Conservation (phyloP, 306 rosid genomes). For the Cucumis melo region DNA sequence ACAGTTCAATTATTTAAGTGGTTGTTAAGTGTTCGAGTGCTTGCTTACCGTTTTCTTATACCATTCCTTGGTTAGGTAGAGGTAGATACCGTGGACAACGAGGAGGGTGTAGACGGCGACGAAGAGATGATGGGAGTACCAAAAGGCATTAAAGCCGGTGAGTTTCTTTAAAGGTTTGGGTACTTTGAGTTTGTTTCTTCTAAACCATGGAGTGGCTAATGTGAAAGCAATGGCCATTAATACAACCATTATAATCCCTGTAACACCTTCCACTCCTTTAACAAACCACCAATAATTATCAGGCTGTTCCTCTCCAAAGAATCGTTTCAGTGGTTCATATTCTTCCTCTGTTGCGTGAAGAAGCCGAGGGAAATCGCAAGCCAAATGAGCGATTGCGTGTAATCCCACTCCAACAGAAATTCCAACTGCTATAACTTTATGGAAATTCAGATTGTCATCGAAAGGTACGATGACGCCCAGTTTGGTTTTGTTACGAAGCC, state of each 20-base stretch:
- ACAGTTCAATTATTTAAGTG: too few relatives aligned
- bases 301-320: constrained; percentile 38
- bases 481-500: constrained; percentile 54
- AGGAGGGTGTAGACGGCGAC: constrained; percentile 42
- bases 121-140: constrained; percentile 55
- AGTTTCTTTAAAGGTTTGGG: constrained; percentile 36
- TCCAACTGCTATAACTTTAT: constrained; percentile 32
- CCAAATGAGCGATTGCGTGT: constrained; percentile 31
- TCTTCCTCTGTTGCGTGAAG: constrained; percentile 21
- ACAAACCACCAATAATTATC: constrained; percentile 39
- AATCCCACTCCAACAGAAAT: constrained; percentile 32
- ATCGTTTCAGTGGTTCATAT: constrained; percentile 23
- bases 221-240: constrained; percentile 51
- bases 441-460: constrained; percentile 48
- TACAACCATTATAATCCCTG: constrained; percentile 29
- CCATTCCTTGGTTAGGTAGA: constrained; percentile 43
- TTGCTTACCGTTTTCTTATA: constrained; percentile 33
- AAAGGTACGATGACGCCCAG: constrained; percentile 34
- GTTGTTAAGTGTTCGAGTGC: too few relatives aligned
- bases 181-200: constrained; percentile 38
- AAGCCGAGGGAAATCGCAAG: constrained; percentile 41
- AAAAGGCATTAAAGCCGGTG: constrained; percentile 54
- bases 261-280: constrained; percentile 34
- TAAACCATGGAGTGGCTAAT: constrained; percentile 50
- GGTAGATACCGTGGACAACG: constrained; percentile 30